Base-by-base conservation (phyloP, 805 yeast genomes). In the Sugiyamaella marilandica region DNA sequence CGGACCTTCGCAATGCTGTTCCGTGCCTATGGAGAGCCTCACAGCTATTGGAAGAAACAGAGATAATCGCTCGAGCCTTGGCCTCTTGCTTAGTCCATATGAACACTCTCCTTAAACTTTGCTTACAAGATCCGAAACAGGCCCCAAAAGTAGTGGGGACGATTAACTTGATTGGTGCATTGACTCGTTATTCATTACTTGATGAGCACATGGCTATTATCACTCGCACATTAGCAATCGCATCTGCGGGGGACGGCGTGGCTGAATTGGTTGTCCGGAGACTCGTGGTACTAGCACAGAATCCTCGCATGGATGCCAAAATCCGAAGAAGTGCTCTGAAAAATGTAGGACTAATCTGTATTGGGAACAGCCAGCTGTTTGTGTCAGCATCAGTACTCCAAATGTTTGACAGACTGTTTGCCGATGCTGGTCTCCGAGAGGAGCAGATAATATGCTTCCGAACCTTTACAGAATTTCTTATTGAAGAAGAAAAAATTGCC, bases 141-240 rank as follows among this genome's bases (percentile, higher is more conserved):
- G 47, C 53, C 19, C 49, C 46, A 13, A 44, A 43, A 10, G 41
- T 54, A n/a, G 48, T 48, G 19, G 76, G 87, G 54, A 65, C 88
- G 5, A 62, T 89, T 1, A 79, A 78, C 59, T 67, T 89, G 19
- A 64, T 87, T 3, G 91, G 95, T 0, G 77, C 79, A 41, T 81
- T 89, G 68, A 95, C 91, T 0, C 74, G 84, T 45, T 78, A 76
- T 57, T 86, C 94, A 58, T 69, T 79, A n/a, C 75, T 87, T 51
- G 85, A 81, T 51, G 65, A 63, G 4, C 68, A 73, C 46, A 62
- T 76, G 13, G 36, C 33, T 29, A 16, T 41, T n/a, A 19, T 24
- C 66, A 64, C 0, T 49, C 73, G 1, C 80, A 77, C 57, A 73
- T 84, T 1, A 71, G 84, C 0, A 69, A 76, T 11, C 81, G 85